Evolutionary conservation across 169 alveolate genomes (phyloP).

Genomic region (Cryptosporidium ubiquitum): DNA sequence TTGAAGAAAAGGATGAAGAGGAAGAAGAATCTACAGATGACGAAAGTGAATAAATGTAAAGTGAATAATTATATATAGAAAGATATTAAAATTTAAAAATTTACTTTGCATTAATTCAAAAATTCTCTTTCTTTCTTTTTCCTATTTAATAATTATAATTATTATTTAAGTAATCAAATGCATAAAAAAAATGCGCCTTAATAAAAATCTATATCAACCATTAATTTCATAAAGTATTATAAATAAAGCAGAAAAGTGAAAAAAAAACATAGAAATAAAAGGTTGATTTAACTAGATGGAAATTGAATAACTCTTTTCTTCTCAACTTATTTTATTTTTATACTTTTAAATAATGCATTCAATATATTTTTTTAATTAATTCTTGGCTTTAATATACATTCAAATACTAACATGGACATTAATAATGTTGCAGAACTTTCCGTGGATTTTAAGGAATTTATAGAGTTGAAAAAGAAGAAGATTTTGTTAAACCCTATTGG

Average conservation of each 20-base stretch:
- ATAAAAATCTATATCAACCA: no score
- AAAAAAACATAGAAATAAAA: no score
- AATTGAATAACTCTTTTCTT: background rate
- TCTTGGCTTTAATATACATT: background rate
- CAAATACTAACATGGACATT: background rate
- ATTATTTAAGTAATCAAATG: no score
- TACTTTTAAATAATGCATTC: background rate
- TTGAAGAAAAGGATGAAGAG: conserved; percentile 13
- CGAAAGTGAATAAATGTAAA: background rate
- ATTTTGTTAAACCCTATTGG: conserved; percentile 40
- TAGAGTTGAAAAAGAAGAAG: background rate
- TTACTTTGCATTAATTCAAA: no score
- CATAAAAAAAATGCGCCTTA: no score
- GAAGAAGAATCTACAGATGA: conserved; percentile 5
- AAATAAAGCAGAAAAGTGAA: background rate
- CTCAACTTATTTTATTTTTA: no score
- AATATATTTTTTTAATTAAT: background rate
- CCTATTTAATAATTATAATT: no score
- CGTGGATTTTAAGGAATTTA: background rate
- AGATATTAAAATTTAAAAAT: no score
- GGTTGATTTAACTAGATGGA: background rate
- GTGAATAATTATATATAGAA: background rate
- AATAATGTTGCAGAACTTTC: conserved; percentile 21
- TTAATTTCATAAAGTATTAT: no score
- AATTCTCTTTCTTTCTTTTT: no score